Percentiles rank a stretch among this genome's conserved stretches.
phyloP scores from a whole-genome alignment of 306 rosid species.

The Crotalaria pallida region DNA sequence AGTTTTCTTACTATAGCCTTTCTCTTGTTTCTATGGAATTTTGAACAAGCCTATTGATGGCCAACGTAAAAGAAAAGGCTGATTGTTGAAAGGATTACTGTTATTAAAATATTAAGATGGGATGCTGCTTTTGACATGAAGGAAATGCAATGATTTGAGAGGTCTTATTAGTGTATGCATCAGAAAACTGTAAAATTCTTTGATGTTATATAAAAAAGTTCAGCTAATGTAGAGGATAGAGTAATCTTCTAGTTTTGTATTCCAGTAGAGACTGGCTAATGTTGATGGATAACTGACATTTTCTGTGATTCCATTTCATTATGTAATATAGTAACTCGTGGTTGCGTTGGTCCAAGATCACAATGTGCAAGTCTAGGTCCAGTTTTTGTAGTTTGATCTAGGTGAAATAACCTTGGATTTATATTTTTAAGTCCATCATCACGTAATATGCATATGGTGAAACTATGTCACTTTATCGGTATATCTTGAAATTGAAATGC shows the following conservation, averaged over 20 bases:
- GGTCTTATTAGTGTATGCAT: constrained; percentile 8
- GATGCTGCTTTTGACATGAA: constrained; percentile 1
- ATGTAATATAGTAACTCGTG: neutral
- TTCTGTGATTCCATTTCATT: neutral
- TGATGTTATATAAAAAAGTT: neutral
- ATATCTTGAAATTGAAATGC: too few species aligned
- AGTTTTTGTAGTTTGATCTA: neutral
- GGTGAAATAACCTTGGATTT: too few species aligned
- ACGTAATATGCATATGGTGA: too few species aligned
- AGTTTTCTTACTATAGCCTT: constrained; percentile 18
- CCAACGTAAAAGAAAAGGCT: neutral
- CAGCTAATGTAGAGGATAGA: constrained; percentile 11
- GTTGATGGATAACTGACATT: neutral
- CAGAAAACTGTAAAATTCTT: constrained; percentile 1
- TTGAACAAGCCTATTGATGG: neutral
- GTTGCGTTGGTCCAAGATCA: neutral
- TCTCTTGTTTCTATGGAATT: neutral
- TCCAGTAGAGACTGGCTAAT: constrained; percentile 11
- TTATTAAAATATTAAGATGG: constrained; percentile 15
- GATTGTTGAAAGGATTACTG: neutral
- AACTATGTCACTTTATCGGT: too few species aligned
- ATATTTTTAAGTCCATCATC: too few species aligned
- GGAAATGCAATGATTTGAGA: neutral
- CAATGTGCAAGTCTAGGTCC: neutral
- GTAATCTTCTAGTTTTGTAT: constrained; percentile 28